Base-by-base conservation (phyloP, 805 yeast genomes). In the Lipomyces kockii region DNA sequence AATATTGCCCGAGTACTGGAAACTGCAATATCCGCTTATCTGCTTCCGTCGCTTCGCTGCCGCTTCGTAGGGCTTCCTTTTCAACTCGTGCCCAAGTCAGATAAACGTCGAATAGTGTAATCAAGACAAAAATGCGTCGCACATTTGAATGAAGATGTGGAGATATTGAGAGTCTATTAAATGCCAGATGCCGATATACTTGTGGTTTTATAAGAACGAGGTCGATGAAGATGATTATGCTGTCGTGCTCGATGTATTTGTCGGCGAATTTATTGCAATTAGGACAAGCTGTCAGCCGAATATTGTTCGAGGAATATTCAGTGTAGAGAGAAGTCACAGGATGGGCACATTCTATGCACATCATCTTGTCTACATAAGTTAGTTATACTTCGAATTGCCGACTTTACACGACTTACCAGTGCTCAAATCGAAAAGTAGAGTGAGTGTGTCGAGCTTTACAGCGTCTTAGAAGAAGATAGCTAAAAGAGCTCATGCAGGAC, bases 31-130 rank as follows among this genome's bases (percentile, higher is more conserved):
- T 68, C 25, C 57, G 55, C 46, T 72, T 35, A 35, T 69, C 64
- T 3, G 54, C 49, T 37, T 54, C 64, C 3, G 29, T 35, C 35
- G 25, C 53, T 1, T 32, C 22, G 5, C 14, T 25, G 9, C 52
- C 63, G 17, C 51, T 46, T 77, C 39, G 74, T 70, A 52, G 74
- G 74, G 64, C 83, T 84, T 66, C 70, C 72, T 85, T 86, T 77
- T 94, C 99, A 68, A 90, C 93, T 64, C 88, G 86, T 0, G 97
- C 97, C 98, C 99, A 95, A 0, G 87, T 87, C 62, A 95, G 78
- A 76, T 95, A 95, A 3, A 94, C 94, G 73, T 95, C 98, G 74
- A 94, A 92, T 17, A 95, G 82, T 0, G 90, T 80, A 62, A 89
- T 82, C 51, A 94, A 80, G 2, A 90, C 71, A 71, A 89, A 79